A percentile compares a stretch with the other conserved stretches of the same genome.
Evolutionary conservation across 2,329 filamentous ascomycete genomes (phyloP).

Genomic region (Aspergillus sojae): DNA sequence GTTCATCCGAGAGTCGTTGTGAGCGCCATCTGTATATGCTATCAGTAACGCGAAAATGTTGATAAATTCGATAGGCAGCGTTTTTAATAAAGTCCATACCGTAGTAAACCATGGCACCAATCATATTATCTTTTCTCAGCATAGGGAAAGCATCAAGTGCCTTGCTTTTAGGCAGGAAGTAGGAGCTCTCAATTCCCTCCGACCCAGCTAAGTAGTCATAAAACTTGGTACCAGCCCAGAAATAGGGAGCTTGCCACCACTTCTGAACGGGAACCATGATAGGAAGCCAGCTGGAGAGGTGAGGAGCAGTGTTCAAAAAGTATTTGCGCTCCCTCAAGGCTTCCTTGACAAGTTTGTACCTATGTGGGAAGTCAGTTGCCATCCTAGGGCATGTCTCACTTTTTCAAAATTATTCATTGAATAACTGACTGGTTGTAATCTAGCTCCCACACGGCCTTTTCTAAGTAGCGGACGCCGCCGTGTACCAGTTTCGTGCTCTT

Average conservation of each 20-base stretch:
- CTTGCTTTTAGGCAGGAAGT: constrained; percentile 84
- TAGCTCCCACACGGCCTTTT: constrained; percentile 83
- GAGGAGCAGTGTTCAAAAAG: constrained; percentile 79
- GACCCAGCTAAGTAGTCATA: constrained; percentile 85
- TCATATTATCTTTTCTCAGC: constrained; percentile 76
- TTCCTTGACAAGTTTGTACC: constrained; percentile 74
- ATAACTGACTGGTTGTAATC: constrained; percentile 73
- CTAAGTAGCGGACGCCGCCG: constrained; percentile 80
- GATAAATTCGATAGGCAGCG: neutral
- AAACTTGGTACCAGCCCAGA: constrained; percentile 72
- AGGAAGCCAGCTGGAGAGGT: constrained; percentile 77
- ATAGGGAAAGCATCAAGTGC: constrained; percentile 86
- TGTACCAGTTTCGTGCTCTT: constrained; percentile 89
- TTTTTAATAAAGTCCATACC: constrained; percentile 44
- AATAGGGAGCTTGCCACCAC: constrained; percentile 81
- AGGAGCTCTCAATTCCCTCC: constrained; percentile 85
- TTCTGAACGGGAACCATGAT: constrained; percentile 81
- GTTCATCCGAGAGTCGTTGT: constrained; percentile 93
- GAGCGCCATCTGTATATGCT: constrained; percentile 67
- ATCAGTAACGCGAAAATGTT: constrained; percentile 17
- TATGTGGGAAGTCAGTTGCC: constrained; percentile 20
- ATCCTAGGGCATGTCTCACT: neutral
- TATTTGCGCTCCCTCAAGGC: constrained; percentile 80
- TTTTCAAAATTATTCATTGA: neutral
- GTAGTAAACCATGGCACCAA: constrained; percentile 86